Conservation (phyloP, 108 stramenopile genomes). For the Conticribra guillardii region DNA sequence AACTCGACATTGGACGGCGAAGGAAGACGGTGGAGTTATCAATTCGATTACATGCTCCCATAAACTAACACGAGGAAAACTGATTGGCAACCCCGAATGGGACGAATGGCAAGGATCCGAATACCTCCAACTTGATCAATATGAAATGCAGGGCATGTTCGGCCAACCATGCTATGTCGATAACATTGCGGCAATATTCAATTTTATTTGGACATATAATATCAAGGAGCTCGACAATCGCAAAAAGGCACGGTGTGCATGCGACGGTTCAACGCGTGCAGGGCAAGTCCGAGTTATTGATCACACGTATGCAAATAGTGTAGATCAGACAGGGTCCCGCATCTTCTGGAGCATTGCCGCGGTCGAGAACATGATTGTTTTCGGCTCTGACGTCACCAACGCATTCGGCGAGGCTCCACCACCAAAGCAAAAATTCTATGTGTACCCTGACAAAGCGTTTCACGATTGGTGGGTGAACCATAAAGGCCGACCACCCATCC, state of each 20-base stretch:
- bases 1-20: too few relatives aligned
- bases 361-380: slow-evolving; percentile 9
- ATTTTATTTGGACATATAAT: slow-evolving; percentile 16
- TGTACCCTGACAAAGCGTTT: too few relatives aligned
- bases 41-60: background rate
- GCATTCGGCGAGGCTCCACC: too few relatives aligned
- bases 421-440: too few relatives aligned
- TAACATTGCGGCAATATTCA: background rate
- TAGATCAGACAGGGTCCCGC: slow-evolving; percentile 55
- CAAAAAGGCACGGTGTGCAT: slow-evolving; percentile 31
- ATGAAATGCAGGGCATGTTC: too few relatives aligned
- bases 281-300: slow-evolving; percentile 6
- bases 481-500: slow-evolving; percentile 25
- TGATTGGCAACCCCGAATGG: slow-evolving; percentile 2
- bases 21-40: background rate
- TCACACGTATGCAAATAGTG: slow-evolving; percentile 9
- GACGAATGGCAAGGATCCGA: slow-evolving; percentile 10
- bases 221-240: slow-evolving; percentile 8
- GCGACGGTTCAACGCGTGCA: too few relatives aligned
- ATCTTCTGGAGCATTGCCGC: too few relatives aligned
- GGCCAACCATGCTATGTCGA: background rate
- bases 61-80: slow-evolving; percentile 1
- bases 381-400: slow-evolving; percentile 46
- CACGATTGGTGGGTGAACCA: too few relatives aligned
- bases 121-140: too few relatives aligned